Percentiles rank a stretch among this genome's conserved stretches.
Evolutionary conservation across 306 rosid species (phyloP).

Genomic region (Oemleria cerasiformis): DNA sequence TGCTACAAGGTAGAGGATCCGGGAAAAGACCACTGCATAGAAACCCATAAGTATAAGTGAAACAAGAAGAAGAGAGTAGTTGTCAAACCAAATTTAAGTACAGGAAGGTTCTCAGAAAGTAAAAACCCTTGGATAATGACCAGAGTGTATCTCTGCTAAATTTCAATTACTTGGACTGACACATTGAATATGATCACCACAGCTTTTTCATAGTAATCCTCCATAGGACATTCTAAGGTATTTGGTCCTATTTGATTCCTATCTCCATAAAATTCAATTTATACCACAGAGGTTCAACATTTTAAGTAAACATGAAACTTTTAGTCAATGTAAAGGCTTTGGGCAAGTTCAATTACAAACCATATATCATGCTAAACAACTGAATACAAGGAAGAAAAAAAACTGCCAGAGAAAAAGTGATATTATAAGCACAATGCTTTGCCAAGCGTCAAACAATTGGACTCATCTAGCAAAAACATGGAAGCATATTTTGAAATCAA

Average conservation of each 20-base stretch:
- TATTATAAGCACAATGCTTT: background rate
- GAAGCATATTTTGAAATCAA: background rate
- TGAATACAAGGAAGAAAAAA: background rate
- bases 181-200: background rate
- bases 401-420: background rate
- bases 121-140: background rate
- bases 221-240: no score
- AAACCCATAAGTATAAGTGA: slow-evolving; percentile 17
- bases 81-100: background rate
- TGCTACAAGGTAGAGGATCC: slow-evolving; percentile 53
- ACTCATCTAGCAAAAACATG: background rate
- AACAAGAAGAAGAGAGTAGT: background rate
- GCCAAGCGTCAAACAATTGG: background rate
- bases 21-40: slow-evolving; percentile 67
- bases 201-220: background rate
- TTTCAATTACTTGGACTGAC: background rate
- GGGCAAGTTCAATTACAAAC: background rate
- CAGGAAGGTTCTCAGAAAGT: background rate
- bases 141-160: no score
- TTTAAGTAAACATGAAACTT: slow-evolving; percentile 3
- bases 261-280: background rate
- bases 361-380: background rate
- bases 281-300: background rate
- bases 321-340: background rate
- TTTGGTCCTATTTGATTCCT: background rate